Evolutionary conservation across 768 basidiomycete genomes (phyloP), one percentile per base, ranked within the genome.

Genomic region (Punctularia strigosozonata): DNA sequence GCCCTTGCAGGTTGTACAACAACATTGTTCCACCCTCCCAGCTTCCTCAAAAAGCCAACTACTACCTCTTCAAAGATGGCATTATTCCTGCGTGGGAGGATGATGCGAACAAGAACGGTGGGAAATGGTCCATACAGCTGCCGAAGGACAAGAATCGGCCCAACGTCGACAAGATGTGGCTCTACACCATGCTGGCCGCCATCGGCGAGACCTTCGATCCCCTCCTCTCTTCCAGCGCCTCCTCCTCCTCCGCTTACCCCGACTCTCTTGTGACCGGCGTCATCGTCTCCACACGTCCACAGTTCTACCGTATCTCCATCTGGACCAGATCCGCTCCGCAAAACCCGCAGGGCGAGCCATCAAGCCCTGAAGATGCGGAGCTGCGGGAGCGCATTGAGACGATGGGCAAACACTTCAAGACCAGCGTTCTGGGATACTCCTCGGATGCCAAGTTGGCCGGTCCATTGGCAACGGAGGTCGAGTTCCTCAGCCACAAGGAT

Each of bases 181-280:
- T 99, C 39, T 92, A 91, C 64, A 99, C 95, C 37, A 97, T 98
- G 94, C 78, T 99, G 42, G 95, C 95, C 43, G 95, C 94, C 32
- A 99, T 99, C 48, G 95, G 95, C 38, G 95, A 99, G 64, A 99
- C 91, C 0, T 97, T 95, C 58, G 95, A 98, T 60, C 89, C 92
- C 13, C 74, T 79, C 39, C 71, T 87, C 35, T 70, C 78, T 51
- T 15, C 56, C 56, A 45, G 69, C 61, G 32, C 58, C 59, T 14
- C 66, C 63, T 28, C 64, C 65, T 6, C 66, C 69, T 46, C 77
- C 80, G 25, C 65, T 88, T 48, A 80, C 83, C 49, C 33, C 18
- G 55, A 54, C n/a, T 56, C 62, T 43, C 48, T 71, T 36, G 64
- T 74, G 38, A 97, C 92, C 0, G 91, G 91, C 36, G 91, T 95